Evolutionary conservation across 192 early-diverging fungal species (phyloP).

Genomic region (Gonapodya sp.): DNA sequence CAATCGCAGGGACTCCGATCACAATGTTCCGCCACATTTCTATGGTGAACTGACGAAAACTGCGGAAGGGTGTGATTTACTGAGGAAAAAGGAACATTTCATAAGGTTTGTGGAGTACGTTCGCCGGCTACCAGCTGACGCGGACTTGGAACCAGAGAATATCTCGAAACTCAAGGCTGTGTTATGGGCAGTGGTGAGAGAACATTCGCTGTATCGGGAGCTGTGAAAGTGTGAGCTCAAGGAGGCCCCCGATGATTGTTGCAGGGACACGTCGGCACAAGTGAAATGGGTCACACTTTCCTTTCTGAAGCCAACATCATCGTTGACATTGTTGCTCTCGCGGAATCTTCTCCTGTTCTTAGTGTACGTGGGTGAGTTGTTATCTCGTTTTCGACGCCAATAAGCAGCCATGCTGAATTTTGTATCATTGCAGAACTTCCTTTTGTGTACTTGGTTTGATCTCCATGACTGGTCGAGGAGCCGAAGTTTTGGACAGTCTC

Average conservation of each 20-base stretch:
- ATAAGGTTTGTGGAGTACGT: slow-evolving; percentile 47
- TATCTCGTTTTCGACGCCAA: neutral
- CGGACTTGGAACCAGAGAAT: slow-evolving; percentile 25
- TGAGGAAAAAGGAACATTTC: slow-evolving; percentile 60
- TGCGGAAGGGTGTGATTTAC: slow-evolving; percentile 52
- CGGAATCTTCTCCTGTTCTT: slow-evolving; percentile 51
- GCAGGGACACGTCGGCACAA: slow-evolving; percentile 68
- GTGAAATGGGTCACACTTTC: slow-evolving; percentile 53
- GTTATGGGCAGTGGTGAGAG: slow-evolving; percentile 64
- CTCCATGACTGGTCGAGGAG: slow-evolving; percentile 54
- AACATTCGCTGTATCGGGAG: neutral
- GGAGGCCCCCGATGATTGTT: neutral
- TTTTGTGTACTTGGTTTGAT: slow-evolving; percentile 65
- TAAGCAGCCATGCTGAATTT: slow-evolving; percentile 3
- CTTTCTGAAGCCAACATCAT: slow-evolving; percentile 62
- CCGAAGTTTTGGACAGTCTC: slow-evolving; percentile 56
- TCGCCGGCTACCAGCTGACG: slow-evolving; percentile 26
- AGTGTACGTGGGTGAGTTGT: slow-evolving; percentile 61
- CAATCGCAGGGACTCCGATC: slow-evolving; percentile 18
- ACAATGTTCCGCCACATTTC: slow-evolving; percentile 57
- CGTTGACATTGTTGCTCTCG: slow-evolving; percentile 59
- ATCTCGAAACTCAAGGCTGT: slow-evolving; percentile 57
- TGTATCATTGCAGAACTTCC: slow-evolving; percentile 44
- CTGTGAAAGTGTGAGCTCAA: neutral
- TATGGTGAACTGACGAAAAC: slow-evolving; percentile 72